Conservation (phyloP, 176 grass and related monocot species). For the Cenchrus purpureus region DNA sequence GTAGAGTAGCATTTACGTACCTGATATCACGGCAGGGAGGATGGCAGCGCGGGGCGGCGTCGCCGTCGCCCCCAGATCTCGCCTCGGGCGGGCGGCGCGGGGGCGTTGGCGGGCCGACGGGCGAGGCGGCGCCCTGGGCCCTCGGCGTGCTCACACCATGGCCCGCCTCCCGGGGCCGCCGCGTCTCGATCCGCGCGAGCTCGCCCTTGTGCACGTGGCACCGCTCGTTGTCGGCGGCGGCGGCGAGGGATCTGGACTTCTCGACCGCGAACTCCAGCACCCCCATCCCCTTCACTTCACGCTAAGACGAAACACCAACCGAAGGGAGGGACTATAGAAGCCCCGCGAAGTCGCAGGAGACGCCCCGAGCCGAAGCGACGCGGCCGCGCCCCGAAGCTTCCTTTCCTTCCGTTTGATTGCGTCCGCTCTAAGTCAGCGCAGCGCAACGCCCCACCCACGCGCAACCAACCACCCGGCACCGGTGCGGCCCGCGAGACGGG, state of each 20-base stretch:
- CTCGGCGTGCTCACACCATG: slow-evolving; percentile 34
- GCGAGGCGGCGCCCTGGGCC: slow-evolving; percentile 45
- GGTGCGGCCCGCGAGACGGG: neutral
- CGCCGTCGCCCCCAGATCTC: slow-evolving; percentile 50
- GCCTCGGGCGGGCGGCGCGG: slow-evolving; percentile 42
- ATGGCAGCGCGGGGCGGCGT: neutral
- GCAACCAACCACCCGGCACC: neutral
- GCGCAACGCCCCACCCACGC: neutral
- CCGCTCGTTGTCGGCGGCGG: slow-evolving; percentile 29
- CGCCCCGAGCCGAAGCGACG: slow-evolving; percentile 13
- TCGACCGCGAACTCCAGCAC: slow-evolving; percentile 60
- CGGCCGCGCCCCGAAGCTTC: slow-evolving; percentile 45
- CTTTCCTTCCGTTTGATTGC: slow-evolving; percentile 15
- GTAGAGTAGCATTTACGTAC: slow-evolving; percentile 31
- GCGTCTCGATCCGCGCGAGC: slow-evolving; percentile 52
- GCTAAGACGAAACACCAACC: neutral
- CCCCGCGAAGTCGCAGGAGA: neutral
- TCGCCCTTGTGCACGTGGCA: slow-evolving; percentile 33
- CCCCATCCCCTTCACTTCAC: slow-evolving; percentile 52
- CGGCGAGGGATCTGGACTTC: slow-evolving; percentile 61
- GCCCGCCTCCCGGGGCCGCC: slow-evolving; percentile 5
- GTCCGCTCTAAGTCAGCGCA: slow-evolving; percentile 32
- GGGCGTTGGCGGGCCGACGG: slow-evolving; percentile 44
- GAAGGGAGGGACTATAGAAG: neutral
- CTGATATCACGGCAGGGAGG: slow-evolving; percentile 42